phyloP scores from a whole-genome alignment of 352 stramenopile species.

The Phytophthora macrochlamydospora region DNA sequence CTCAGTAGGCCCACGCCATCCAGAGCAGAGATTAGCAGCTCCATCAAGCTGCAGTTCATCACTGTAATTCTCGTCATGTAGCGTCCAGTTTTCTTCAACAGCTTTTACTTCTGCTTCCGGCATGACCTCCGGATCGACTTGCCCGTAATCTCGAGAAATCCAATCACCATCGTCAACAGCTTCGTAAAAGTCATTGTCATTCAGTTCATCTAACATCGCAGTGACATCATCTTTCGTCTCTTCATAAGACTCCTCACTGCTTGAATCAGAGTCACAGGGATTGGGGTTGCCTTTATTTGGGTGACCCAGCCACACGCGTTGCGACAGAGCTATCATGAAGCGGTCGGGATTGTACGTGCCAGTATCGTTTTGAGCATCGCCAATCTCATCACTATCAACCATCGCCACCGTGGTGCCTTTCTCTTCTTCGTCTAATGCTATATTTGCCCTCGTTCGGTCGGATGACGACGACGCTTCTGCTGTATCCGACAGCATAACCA shows the following conservation, averaged over 20 bases:
- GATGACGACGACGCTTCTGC: no score
- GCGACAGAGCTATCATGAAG: background rate
- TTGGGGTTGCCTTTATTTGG: background rate
- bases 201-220: background rate
- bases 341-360: background rate
- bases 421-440: background rate
- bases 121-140: background rate
- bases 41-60: background rate
- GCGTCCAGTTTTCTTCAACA: background rate
- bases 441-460: no score
- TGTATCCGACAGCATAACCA: no score
- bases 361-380: background rate
- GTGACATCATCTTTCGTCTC: background rate
- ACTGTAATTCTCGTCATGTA: background rate
- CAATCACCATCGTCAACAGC: background rate
- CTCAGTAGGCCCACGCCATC: background rate
- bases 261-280: background rate
- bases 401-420: background rate
- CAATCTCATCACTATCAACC: background rate
- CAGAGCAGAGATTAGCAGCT: constrained; percentile 3
- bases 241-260: background rate
- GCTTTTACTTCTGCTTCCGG: background rate
- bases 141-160: background rate
- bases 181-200: background rate
- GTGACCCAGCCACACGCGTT: background rate